Percentiles rank a stretch among this genome's conserved stretches.
Conservation (phyloP, 2,329 filamentous ascomycete species). For the Sordariomycetes sp. region DNA sequence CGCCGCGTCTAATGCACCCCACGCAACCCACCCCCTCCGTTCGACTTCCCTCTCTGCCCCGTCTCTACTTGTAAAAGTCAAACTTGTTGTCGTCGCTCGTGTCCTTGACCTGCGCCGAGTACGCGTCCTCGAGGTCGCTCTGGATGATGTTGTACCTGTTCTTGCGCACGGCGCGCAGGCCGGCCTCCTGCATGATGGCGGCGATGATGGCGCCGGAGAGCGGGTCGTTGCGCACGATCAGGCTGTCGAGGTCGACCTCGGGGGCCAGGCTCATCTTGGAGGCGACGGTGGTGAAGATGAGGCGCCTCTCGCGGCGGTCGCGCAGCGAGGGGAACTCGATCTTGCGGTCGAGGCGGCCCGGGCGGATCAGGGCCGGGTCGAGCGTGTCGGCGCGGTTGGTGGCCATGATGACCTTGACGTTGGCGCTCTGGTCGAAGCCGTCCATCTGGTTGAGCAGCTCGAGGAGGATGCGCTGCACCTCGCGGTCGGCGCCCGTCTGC, state of each 20-base stretch:
- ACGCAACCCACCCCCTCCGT: neutral
- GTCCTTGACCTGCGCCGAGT: constrained; percentile 91
- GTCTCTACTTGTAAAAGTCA: constrained; percentile 75
- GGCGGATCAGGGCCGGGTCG: constrained; percentile 87
- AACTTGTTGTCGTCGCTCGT: constrained; percentile 60
- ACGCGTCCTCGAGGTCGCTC: constrained; percentile 90
- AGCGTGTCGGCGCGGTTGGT: constrained; percentile 97
- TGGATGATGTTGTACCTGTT: constrained; percentile 99
- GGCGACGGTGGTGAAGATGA: constrained; percentile 97
- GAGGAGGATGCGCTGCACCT: constrained; percentile 95
- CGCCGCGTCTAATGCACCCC: neutral
- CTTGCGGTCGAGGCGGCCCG: constrained; percentile 92
- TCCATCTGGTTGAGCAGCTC: constrained; percentile 99
- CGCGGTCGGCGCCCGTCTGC: constrained; percentile 93
- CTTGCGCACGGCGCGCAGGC: constrained; percentile 86
- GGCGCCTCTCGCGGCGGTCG: constrained; percentile 84
- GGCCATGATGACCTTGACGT: constrained; percentile 99
- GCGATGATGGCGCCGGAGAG: constrained; percentile 92
- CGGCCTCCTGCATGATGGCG: constrained; percentile 98
- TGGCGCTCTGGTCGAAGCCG: constrained; percentile 96
- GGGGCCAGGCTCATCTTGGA: constrained; percentile 94
- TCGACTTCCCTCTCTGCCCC: constrained; percentile 1
- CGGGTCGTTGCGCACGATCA: constrained; percentile 95
- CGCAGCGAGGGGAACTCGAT: constrained; percentile 96
- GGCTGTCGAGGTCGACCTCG: constrained; percentile 88